Base-by-base conservation (phyloP, 2,329 filamentous ascomycete species). In the Claviceps africana region DNA sequence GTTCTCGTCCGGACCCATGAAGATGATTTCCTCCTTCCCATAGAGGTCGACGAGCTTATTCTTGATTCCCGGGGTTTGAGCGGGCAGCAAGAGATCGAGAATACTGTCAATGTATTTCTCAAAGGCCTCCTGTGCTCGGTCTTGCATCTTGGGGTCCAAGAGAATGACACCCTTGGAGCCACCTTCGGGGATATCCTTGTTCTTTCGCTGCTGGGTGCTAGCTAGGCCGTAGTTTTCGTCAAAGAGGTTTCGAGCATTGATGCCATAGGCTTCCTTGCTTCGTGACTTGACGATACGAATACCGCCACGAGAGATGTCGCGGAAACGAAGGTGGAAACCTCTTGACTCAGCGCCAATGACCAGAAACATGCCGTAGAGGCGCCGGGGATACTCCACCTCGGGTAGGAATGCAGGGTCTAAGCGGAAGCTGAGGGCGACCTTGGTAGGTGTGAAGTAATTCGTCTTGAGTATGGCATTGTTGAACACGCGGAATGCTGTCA, bases 71-170 rank as follows among this genome's bases (percentile, higher is more conserved):
- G 93, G 93, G 53, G 89, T 95, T 61, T 82, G 79, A 0, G 93
- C 88, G 11, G 88, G 88, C 47, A 98, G 77, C 39, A 98, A 81
- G 57, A 98, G 81, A 69, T 98, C 93, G 65, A 98, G 78, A 62
- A 98, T 96, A 66, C 88, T 95, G 73, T 98, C 93, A 63, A 98
- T 98, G 72, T 98, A 98, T 76, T 98, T 98, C 74, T 98, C 91
- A 61, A 98, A 98, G 2, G 93, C 91, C 56, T 95, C 89, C 47
- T 78, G 80, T 19, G 85, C 85, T 72, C 91, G 94, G 69, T 96
- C 88, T 70, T 98, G 93, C 70, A 96, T 89, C 66, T 90, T 85
- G 56, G 88, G 82, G 67, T 98, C 91, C 42, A 98, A 81, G 47
- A 98, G 78, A 55, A 98, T 91, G 53, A 98, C 93, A 72, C 93